Base-by-base conservation (phyloP, 192 early-diverging fungal species). In the Diversispora eburnea region DNA sequence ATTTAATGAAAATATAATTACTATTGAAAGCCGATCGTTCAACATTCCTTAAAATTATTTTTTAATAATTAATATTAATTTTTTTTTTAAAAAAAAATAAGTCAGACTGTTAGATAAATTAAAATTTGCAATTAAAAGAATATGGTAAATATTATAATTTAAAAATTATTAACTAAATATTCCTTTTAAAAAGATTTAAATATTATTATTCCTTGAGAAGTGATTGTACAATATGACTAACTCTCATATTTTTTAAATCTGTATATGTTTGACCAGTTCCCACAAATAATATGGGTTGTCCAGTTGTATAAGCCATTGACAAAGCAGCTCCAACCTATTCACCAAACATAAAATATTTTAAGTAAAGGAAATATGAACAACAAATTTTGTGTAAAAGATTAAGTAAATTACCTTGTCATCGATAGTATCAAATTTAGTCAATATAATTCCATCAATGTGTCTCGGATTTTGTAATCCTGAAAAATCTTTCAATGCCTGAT, bases 221-320 rank as follows among this genome's bases (percentile, higher is more conserved):
- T 25, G 86, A 84, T 7, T 85, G 83, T 13, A 92, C 91, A 59
- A 94, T 88, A 75, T 91, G 90, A 33, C 81, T 75, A 25, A 94
- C 89, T 62, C 89, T 91, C 86, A 97, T 91, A 63, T 90, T 93
- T 75, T 92, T 89, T 76, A 97, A 83, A 82, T 97, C 95, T 3
- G 94, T 96, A 75, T 96, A 98, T 3, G 96, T 98, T 81, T 98
- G 96, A 7, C 96, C 96, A 12, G 95, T 97, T 33, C 96, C 96
- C 17, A 98, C 95, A 88, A 98, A 98, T 59, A 95, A 79, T 45
- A 98, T 97, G 8, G 96, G 96, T 75, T 95, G 88, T 20, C 95
- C 95, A 5, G 96, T 98, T 22, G 90, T 94, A 76, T 94, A 96
- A 6, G 96, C 93, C 96, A 98, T 96, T 9, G 93, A 93, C 22